phyloP scores from a whole-genome alignment of 2,329 filamentous ascomycete species.

The Ramularia endophylla region DNA sequence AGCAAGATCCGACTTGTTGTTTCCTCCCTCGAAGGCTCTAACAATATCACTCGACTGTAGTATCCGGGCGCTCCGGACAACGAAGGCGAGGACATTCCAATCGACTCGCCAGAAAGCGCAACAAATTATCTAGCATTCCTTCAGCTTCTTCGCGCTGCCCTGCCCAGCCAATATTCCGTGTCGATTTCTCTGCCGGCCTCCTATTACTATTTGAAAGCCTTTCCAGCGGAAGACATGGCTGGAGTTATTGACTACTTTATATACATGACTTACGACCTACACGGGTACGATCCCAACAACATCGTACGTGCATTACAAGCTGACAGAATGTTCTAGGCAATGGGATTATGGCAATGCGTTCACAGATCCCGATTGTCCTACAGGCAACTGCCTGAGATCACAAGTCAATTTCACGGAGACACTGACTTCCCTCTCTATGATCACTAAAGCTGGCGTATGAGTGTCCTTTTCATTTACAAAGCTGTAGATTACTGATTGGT shows the following conservation, averaged over 20 bases:
- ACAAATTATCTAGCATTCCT: slow-evolving; percentile 13
- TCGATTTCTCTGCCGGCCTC: slow-evolving; percentile 28
- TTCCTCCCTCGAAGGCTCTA: too few species aligned
- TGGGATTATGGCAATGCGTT: slow-evolving; percentile 35
- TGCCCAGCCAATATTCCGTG: slow-evolving; percentile 15
- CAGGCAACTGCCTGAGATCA: slow-evolving; percentile 27
- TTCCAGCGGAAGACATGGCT: slow-evolving; percentile 23
- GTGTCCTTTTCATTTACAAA: too few species aligned
- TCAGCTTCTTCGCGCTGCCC: slow-evolving; percentile 3
- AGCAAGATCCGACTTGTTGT: too few species aligned
- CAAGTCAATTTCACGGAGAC: slow-evolving; percentile 38
- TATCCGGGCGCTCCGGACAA: slow-evolving; percentile 10
- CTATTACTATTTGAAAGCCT: slow-evolving; percentile 28
- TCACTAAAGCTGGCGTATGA: slow-evolving; percentile 50
- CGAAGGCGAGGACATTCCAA: slow-evolving; percentile 2
- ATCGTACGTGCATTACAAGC: too few species aligned
- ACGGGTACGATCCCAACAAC: too few species aligned
- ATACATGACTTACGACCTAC: slow-evolving; percentile 34
- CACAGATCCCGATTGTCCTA: slow-evolving; percentile 25
- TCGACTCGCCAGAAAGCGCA: slow-evolving; percentile 4
- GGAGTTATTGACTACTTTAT: slow-evolving; percentile 26
- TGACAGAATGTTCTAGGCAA: too few species aligned
- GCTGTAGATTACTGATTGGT: too few species aligned
- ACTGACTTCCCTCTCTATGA: slow-evolving; percentile 30
- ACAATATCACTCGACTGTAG: too few species aligned